Conservation (phyloP, 257 asterid species). For the Nicotiana benthamiana region DNA sequence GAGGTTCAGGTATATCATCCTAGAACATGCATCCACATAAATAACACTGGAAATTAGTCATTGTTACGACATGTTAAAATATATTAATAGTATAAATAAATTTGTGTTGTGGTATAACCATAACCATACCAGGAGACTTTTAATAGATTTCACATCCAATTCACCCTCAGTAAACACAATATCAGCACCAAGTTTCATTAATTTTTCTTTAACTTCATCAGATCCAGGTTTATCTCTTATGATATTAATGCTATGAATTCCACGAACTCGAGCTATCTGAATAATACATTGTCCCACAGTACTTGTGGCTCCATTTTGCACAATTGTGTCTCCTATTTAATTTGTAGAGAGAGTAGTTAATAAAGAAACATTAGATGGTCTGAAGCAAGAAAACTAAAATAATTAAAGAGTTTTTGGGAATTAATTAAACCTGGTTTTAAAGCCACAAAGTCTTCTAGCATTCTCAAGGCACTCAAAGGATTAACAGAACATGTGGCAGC, state of each 20-base stretch:
- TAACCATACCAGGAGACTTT: constrained; percentile 57
- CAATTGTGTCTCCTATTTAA: constrained; percentile 58
- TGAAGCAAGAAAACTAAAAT: neutral
- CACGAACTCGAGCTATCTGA: constrained; percentile 76
- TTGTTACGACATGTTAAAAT: neutral
- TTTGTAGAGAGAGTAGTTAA: constrained; percentile 5
- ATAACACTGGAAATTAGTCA: neutral
- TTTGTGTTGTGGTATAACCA: neutral
- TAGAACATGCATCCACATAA: constrained; percentile 13
- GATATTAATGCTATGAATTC: constrained; percentile 58
- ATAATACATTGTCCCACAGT: constrained; percentile 85
- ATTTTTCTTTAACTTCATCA: constrained; percentile 63
- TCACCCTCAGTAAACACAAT: constrained; percentile 74
- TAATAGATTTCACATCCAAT: constrained; percentile 57
- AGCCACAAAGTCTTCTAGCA: constrained; percentile 78
- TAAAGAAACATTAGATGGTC: neutral
- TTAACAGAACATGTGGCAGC: constrained; percentile 82
- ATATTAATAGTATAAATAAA: neutral
- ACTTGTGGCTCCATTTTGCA: constrained; percentile 94
- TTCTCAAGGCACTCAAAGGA: constrained; percentile 81
- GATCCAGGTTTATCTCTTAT: constrained; percentile 90
- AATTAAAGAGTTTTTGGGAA: neutral
- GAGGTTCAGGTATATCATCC: constrained; percentile 70
- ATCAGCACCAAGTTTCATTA: constrained; percentile 66
- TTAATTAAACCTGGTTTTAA: constrained; percentile 58